A percentile compares a stretch with the other conserved stretches of the same genome.
These are phyloP conservation scores for Uronychia setigera DNA, from an alignment of 73 alveolate species.

Conservation along the genomic window DNA sequence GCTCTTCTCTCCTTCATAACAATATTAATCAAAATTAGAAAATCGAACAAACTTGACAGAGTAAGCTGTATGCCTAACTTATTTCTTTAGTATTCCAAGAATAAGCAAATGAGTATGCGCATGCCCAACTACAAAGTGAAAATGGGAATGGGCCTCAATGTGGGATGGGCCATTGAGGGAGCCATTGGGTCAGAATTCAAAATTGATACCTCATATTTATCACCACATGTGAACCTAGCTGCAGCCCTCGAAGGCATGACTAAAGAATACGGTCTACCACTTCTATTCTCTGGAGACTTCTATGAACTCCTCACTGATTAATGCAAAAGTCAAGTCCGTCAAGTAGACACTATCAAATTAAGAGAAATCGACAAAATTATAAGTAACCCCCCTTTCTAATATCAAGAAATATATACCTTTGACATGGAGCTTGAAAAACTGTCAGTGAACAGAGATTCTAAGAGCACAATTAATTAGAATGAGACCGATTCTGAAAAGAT, in stretches of 20 bases:
- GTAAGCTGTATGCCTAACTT: background rate
- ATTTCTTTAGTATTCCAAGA: slow-evolving; percentile 58
- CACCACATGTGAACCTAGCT: slow-evolving; percentile 34
- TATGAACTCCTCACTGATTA: slow-evolving; percentile 38
- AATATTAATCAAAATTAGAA: slow-evolving; percentile 79
- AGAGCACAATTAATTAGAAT: slow-evolving; percentile 20
- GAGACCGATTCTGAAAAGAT: slow-evolving; percentile 36
- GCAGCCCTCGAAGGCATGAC: slow-evolving; percentile 91
- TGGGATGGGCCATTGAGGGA: slow-evolving; percentile 32
- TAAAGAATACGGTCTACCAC: slow-evolving; percentile 77
- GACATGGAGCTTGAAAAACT: slow-evolving; percentile 37
- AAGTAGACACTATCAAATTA: slow-evolving; percentile 77
- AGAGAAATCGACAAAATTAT: slow-evolving; percentile 72
- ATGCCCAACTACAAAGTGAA: slow-evolving; percentile 68
- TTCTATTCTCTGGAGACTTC: slow-evolving; percentile 70
- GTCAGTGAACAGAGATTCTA: slow-evolving; percentile 22
- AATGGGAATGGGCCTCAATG: slow-evolving; percentile 21
- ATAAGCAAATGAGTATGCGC: slow-evolving; percentile 70
- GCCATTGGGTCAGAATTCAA: slow-evolving; percentile 25
- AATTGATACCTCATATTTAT: slow-evolving; percentile 16
- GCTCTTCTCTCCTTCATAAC: slow-evolving; percentile 87
- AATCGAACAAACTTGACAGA: slow-evolving; percentile 76
- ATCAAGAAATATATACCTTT: slow-evolving; percentile 24
- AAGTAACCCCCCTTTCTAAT: background rate
- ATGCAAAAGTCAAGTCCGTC: slow-evolving; percentile 45